These are phyloP conservation scores for Leishmania aethiopica DNA, from an alignment of 208 protist species.

Conservation along the genomic window DNA sequence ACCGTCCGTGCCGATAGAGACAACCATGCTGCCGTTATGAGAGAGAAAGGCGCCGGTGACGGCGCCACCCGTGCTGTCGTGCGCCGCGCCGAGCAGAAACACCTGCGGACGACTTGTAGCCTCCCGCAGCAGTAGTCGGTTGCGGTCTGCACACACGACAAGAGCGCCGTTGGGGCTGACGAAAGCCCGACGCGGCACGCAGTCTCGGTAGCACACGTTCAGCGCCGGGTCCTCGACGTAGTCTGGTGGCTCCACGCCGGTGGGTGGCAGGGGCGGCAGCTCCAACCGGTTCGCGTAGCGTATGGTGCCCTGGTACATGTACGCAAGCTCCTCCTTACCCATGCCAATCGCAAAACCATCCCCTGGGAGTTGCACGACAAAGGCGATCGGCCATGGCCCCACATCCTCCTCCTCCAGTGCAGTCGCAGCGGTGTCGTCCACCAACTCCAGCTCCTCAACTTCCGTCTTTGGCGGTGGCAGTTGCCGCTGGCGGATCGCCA, in stretches of 20 bases:
- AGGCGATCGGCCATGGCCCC: conserved; percentile 70
- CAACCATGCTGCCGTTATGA: conserved; percentile 85
- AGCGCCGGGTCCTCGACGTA: conserved; percentile 90
- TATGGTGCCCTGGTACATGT: conserved; percentile 59
- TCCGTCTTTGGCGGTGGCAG: conserved; percentile 55
- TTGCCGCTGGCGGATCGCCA: conserved; percentile 80
- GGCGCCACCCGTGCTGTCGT: conserved; percentile 77
- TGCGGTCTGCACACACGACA: conserved; percentile 48
- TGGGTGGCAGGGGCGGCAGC: conserved; percentile 83
- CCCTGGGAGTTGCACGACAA: conserved; percentile 48
- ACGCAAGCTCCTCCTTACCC: conserved; percentile 71
- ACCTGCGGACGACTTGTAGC: conserved; percentile 19
- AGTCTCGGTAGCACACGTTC: conserved; percentile 84
- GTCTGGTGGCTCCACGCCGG: conserved; percentile 80
- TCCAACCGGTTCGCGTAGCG: conserved; percentile 62
- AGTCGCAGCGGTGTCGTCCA: conserved; percentile 56
- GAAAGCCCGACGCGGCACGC: conserved; percentile 39
- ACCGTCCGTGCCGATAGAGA: conserved; percentile 90
- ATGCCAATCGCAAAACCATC: conserved; percentile 56
- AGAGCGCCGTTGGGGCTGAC: conserved; percentile 43
- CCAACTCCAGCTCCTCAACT: conserved; percentile 54
- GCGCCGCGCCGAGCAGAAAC: conserved; percentile 45
- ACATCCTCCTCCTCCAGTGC: conserved; percentile 78
- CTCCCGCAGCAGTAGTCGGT: conserved; percentile 29
- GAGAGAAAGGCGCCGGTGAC: conserved; percentile 72